These are phyloP conservation scores for Quercus variabilis DNA, from an alignment of 306 rosid species.

Conservation along the genomic window DNA sequence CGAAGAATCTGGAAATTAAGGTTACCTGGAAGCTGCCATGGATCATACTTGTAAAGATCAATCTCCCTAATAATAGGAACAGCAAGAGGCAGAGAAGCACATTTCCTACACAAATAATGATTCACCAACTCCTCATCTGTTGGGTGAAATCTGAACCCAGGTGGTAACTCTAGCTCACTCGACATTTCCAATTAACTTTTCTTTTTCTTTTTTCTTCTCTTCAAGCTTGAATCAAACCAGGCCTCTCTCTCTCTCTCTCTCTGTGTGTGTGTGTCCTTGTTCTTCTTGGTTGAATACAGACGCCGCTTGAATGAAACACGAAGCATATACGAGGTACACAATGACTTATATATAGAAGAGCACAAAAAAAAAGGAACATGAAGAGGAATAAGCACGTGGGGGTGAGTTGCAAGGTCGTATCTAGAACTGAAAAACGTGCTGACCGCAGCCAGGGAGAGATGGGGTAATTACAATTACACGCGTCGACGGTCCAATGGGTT, in stretches of 20 bases:
- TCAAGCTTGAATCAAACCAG: neutral
- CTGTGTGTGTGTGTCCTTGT: neutral
- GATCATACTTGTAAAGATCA: slow-evolving; percentile 84
- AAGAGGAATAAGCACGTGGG: slow-evolving; percentile 34
- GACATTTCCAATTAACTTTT: slow-evolving; percentile 29
- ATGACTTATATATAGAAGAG: no score
- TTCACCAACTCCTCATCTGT: slow-evolving; percentile 87
- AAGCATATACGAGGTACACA: no score
- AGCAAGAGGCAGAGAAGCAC: slow-evolving; percentile 58
- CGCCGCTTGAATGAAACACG: no score
- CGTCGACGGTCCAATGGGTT: neutral
- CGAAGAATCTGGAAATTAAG: neutral
- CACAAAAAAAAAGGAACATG: no score
- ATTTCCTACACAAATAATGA: slow-evolving; percentile 71
- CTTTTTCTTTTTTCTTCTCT: neutral
- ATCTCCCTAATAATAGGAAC: slow-evolving; percentile 81
- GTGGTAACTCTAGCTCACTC: slow-evolving; percentile 58
- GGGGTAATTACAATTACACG: neutral
- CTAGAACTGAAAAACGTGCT: neutral
- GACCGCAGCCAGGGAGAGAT: slow-evolving; percentile 14
- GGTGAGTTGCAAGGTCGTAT: slow-evolving; percentile 4
- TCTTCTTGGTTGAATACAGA: neutral
- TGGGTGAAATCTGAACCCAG: slow-evolving; percentile 95
- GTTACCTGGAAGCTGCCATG: slow-evolving; percentile 93
- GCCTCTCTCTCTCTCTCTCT: neutral